Conservation (phyloP, 148 eudicot species). For the Persicaria tinctoria region DNA sequence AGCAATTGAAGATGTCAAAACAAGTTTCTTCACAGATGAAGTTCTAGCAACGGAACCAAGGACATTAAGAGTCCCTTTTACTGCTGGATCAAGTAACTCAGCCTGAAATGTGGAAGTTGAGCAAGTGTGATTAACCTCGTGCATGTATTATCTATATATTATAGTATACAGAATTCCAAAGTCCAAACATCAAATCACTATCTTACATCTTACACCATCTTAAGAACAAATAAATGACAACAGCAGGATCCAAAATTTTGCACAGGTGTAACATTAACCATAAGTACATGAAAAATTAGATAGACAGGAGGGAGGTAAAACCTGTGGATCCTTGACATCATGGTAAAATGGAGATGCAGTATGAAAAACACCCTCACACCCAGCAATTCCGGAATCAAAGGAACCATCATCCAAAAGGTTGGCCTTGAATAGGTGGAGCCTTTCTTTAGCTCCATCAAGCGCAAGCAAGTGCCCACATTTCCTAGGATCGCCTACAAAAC, state of each 20-base stretch:
- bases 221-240: neutral
- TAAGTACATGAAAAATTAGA: neutral
- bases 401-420: constrained; percentile 25
- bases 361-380: constrained; percentile 33
- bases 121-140: neutral
- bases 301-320: neutral
- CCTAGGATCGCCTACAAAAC: constrained; percentile 23
- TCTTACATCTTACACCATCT: neutral
- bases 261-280: too few relatives aligned
- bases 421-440: constrained; percentile 28
- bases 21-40: constrained; percentile 27
- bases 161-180: neutral
- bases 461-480: constrained; percentile 24
- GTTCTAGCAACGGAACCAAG: constrained; percentile 23
- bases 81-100: constrained; percentile 30
- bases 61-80: constrained; percentile 38
- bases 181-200: neutral
- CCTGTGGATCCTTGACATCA: constrained; percentile 14
- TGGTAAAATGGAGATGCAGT: constrained; percentile 24
- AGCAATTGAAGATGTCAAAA: constrained; percentile 35
- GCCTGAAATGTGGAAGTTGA: constrained; percentile 15
- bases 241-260: neutral
- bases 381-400: constrained; percentile 26
- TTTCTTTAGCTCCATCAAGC: constrained; percentile 19
- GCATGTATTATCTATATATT: neutral